Conservation (phyloP, 768 basidiomycete genomes). For the Trametes cingulata region DNA sequence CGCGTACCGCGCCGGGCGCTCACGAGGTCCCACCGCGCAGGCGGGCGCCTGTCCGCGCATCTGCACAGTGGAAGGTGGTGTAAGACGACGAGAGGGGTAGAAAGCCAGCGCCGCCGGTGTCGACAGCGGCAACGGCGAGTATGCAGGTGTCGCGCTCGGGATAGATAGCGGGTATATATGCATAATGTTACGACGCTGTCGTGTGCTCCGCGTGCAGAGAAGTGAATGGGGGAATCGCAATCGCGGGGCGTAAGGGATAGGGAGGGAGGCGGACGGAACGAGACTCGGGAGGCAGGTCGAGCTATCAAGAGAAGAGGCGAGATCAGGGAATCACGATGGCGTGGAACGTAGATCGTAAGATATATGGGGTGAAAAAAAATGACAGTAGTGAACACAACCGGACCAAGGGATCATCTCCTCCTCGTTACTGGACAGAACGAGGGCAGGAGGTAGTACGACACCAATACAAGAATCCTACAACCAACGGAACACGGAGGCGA, state of each 20-base stretch:
- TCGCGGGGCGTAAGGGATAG: background rate
- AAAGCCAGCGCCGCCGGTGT: background rate
- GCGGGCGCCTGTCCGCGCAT: constrained; percentile 12
- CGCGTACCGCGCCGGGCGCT: background rate
- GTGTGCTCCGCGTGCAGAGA: constrained; percentile 7
- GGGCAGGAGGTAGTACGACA: background rate
- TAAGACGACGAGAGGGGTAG: background rate
- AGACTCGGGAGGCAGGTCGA: background rate
- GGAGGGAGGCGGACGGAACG: background rate
- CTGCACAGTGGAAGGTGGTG: background rate
- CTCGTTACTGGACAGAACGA: background rate
- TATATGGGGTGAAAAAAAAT: background rate
- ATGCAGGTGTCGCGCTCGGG: constrained; percentile 8
- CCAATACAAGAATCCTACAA: constrained; percentile 21
- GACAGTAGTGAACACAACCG: constrained; percentile 10
- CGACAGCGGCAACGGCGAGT: background rate
- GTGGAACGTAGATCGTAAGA: constrained; percentile 7
- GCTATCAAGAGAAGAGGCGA: background rate
- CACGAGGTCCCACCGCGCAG: background rate
- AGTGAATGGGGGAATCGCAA: background rate
- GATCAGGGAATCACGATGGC: background rate
- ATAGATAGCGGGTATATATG: constrained; percentile 16
- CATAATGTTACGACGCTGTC: constrained; percentile 18
- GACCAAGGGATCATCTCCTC: background rate
- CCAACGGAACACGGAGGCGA: background rate